Evolutionary conservation across 164 flowering plant genomes (phyloP), one percentile per base, ranked within the genome.

Genomic region (Sextonia rubra): DNA sequence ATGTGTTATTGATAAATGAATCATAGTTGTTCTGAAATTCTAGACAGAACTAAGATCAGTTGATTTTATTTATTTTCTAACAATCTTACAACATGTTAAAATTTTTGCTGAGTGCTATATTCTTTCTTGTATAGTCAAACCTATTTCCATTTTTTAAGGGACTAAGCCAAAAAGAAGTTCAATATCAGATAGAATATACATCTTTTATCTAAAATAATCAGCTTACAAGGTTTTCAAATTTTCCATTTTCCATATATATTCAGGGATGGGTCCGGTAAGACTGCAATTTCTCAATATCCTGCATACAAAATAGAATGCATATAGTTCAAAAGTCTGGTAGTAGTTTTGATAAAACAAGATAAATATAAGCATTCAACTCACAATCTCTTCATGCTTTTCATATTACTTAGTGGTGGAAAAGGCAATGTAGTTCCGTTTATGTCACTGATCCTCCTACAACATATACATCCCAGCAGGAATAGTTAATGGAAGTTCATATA

Each of bases 391-490:
- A 89, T 20, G 75, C 69, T 74, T 69, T 73, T 78, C 77, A 80
- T 78, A 64, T 75, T 86, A 73, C 66, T 76, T 22, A 89, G 63
- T 20, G 17, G 25, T 30, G 93, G 96, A 77, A 89, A 86, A 25
- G 37, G 66, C 47, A 82, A 86, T 67, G 47, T 60, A 63, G 85
- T 72, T 66, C 90, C 86, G 27, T 67, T 75, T 67, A 88, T 69
- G 49, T 92, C 97, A 77, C 86, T 86, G n/a, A 90, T 89, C 77
- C 90, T 89, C 84, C 94, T 92, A 87, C 60, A 68, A 29, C 56
- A 64, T 61, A 3, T 37, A 20, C 26, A n/a, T 37, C 44, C 0
- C 44, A 37, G 27, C 22, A 69, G 47, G 48, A 4, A 55, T 32
- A 64, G 66, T 15, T 27, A 66, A 2, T 18, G 44, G 18, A 64